A percentile compares a stretch with the other conserved stretches of the same genome.
phyloP scores from a whole-genome alignment of 1,284 basidiomycete species.

The Moesziomyces sp. region DNA sequence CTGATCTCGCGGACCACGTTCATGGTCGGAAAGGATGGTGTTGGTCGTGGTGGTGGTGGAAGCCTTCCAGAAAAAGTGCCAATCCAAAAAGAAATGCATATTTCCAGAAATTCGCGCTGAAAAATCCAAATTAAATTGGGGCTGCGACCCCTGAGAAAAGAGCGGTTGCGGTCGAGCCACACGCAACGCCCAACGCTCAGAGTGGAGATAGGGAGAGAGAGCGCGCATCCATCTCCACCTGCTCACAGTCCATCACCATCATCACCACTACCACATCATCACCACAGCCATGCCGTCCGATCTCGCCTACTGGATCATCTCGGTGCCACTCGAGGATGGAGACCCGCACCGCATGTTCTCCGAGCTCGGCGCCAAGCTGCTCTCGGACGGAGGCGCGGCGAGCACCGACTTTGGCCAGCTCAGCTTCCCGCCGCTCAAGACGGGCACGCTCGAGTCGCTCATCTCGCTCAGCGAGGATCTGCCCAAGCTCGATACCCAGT shows the following conservation, averaged over 20 bases:
- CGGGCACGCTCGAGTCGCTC: slow-evolving; percentile 91
- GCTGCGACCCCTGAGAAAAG: slow-evolving; percentile 9
- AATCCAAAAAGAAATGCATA: too few species aligned
- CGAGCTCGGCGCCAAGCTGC: slow-evolving; percentile 68
- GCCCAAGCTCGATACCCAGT: slow-evolving; percentile 88
- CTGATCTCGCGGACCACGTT: slow-evolving; percentile 83
- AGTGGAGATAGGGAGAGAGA: not conserved
- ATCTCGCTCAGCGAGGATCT: slow-evolving; percentile 90
- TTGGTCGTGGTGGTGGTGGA: slow-evolving; percentile 1
- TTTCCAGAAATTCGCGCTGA: not conserved
- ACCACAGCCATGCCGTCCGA: slow-evolving; percentile 70
- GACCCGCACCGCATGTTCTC: slow-evolving; percentile 70
- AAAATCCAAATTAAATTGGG: not conserved
- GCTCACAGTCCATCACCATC: slow-evolving; percentile 4
- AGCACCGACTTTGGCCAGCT: slow-evolving; percentile 59
- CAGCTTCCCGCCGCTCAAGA: slow-evolving; percentile 71
- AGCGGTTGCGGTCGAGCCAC: slow-evolving; percentile 13
- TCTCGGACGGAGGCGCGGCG: slow-evolving; percentile 59
- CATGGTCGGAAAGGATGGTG: slow-evolving; percentile 8
- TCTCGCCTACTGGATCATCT: slow-evolving; percentile 72
- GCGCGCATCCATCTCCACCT: not conserved
- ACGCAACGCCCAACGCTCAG: not conserved
- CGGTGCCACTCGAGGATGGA: slow-evolving; percentile 70
- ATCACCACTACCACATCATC: not conserved
- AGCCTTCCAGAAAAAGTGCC: not conserved